Evolutionary conservation across 768 basidiomycete species (phyloP), one percentile per base, ranked within the genome.

Genomic region (Hygrocybe punicea): DNA sequence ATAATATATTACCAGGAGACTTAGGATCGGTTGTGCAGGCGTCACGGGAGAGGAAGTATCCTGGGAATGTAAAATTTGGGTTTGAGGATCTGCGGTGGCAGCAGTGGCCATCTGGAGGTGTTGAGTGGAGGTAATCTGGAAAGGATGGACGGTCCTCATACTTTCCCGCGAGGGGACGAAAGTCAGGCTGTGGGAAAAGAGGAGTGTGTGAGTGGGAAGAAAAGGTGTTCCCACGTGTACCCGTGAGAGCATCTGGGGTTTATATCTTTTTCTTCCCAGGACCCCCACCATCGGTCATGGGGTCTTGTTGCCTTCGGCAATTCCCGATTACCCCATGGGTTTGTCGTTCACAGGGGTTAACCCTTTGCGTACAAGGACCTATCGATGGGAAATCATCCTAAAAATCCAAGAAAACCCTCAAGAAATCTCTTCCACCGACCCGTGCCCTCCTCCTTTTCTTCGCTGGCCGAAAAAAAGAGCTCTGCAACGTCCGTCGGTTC

Each of bases 111-210:
- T 49, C 19, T 48, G 44, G 29, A 29, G 45, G 44, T 33, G 53
- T 21, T 25, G 47, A 25, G 46, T 23, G 45, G 46, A 64, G 50
- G 63, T 58, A 60, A 67, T 66, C 62, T 72, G 71, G 71, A 69
- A 65, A 64, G 67, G 51, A 21, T 64, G 51, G 14, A 52, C 51
- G 36, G 51, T 52, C 34, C 51, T 36, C 51, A 52, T 52, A 52
- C 19, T 52, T 52, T 39, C 51, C 35, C 35, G 51, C 51, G 34
- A 14, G 13, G 36, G 14, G 34, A 17, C 17, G 45, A 13, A 13
- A 19, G n/a, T 23, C 11, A 23, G 45, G n/a, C 17, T 52, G 51
- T 50, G 51, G 51, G 36, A 52, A 52, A 52, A 23, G 47, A 33
- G 48, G 17, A 21, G 51, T 35, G 51, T 33, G 51, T 21, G 51